Base-by-base conservation (phyloP, 768 basidiomycete genomes). In the Leccinum sublutescens region DNA sequence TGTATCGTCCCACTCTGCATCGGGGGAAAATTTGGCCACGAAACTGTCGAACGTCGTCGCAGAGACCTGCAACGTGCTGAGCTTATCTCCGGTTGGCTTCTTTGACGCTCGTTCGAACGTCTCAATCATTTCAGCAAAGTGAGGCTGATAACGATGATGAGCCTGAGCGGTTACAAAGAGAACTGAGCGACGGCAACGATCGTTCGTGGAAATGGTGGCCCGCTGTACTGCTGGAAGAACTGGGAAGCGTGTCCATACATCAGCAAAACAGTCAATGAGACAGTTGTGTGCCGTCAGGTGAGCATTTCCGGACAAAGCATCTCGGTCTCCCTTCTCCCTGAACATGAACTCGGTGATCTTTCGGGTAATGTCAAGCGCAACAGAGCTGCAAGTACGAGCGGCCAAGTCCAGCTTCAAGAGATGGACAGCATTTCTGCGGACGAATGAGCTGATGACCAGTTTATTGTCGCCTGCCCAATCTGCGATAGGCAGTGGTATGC, bases 171-270 rank as follows among this genome's bases (percentile, higher is more conserved):
- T 76, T 31, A 84, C 71, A 63, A 84, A 84, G 9, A 73, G 62
- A 21, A 86, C 68, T 5, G 72, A 69, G 47, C 74, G 77, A 11
- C 62, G 64, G 25, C 53, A 64, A 17, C 77, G 72, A 29, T 68
- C 61, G 17, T 52, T 62, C 0, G 75, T 75, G 1, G 75, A 75
- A 52, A 79, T 73, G 1, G 77, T 80, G 8, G 76, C 71, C 4
- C 80, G 75, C 40, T 76, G 75, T 25, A 86, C 74, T 0, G 83
- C 82, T 2, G 83, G 75, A 5, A 83, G 67, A 8, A 86, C 83
- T 0, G 84, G 84, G 59, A 83, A 86, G 15, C 84, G 79, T 8
- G 78, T 82, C 84, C 84, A 86, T 23, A 84, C 79, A 10, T 84
- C 83, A 0, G 76, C 71, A 52, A 82, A 78, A 60, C 82, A 84